These are phyloP conservation scores for Mycosphaerella arachidis DNA, from an alignment of 2,329 filamentous ascomycete species.

Conservation along the genomic window DNA sequence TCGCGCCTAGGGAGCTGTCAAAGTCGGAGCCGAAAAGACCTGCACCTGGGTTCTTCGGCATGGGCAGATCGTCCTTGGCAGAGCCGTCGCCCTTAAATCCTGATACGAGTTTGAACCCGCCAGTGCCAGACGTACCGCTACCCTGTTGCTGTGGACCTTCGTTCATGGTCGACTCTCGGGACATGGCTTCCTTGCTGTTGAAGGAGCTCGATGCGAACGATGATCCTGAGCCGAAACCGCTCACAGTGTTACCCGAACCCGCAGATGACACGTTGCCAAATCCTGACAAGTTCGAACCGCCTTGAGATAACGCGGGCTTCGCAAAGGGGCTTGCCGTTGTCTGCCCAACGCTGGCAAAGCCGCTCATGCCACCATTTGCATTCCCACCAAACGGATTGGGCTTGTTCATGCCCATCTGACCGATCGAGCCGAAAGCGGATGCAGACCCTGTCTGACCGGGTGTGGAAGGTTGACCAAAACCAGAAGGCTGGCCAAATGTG, in stretches of 20 bases:
- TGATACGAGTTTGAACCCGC: conserved; percentile 63
- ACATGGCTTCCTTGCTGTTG: conserved; percentile 25
- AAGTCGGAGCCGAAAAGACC: conserved; percentile 33
- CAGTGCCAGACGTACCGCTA: conserved; percentile 25
- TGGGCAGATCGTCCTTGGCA: conserved; percentile 56
- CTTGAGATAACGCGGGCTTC: not conserved
- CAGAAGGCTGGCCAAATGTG: not conserved
- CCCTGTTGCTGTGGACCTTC: conserved; percentile 3
- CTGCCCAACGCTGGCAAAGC: not conserved
- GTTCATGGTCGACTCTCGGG: conserved; percentile 28
- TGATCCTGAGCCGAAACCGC: conserved; percentile 33
- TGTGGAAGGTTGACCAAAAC: conserved; percentile 13
- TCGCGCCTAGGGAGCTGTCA: conserved; percentile 27
- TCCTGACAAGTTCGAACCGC: not conserved
- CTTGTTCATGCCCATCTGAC: conserved; percentile 25
- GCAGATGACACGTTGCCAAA: not conserved
- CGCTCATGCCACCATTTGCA: not conserved
- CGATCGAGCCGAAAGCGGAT: conserved; percentile 22
- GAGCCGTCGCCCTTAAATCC: conserved; percentile 63
- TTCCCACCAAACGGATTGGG: conserved; percentile 3
- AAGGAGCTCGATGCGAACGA: conserved; percentile 25
- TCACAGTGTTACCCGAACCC: conserved; percentile 7
- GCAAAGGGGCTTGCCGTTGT: not conserved
- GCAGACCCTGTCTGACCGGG: conserved; percentile 15
- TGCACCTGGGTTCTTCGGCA: conserved; percentile 35